phyloP scores from a whole-genome alignment of 1,139 yeast species.

The Spathaspora jeffriesii region DNA sequence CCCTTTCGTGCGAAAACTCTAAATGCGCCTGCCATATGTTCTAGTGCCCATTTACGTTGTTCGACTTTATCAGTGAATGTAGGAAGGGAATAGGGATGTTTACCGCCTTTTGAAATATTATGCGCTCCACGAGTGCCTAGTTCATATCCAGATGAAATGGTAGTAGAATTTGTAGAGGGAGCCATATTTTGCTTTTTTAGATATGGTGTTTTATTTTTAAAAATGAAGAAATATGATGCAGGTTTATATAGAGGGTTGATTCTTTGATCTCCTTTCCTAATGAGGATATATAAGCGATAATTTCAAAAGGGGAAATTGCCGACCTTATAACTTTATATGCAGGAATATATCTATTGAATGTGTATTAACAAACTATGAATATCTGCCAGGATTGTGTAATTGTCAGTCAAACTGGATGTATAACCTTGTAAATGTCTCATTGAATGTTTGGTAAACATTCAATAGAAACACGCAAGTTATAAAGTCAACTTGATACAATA shows the following conservation, averaged over 20 bases:
- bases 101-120: constrained; percentile 50
- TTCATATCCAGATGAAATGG: constrained; percentile 53
- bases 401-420: no score
- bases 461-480: no score
- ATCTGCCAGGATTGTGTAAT: no score
- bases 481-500: no score
- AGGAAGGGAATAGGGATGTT: constrained; percentile 53
- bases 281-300: not conserved
- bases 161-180: constrained; percentile 9
- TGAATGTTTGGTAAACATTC: no score
- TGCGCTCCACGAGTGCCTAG: constrained; percentile 42
- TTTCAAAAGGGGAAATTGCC: constrained; percentile 5
- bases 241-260: not conserved
- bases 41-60: constrained; percentile 62
- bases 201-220: not conserved
- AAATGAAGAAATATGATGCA: not conserved
- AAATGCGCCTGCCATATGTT: constrained; percentile 85
- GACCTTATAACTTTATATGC: not conserved
- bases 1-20: constrained; percentile 75
- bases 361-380: no score
- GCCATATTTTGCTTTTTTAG: constrained; percentile 6
- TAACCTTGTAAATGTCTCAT: no score
- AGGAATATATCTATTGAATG: not conserved
- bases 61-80: constrained; percentile 46
- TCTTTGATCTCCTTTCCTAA: not conserved